These are phyloP conservation scores for Cnidoscolus chayamansa DNA, from an alignment of 441 rosid species.

Conservation along the genomic window DNA sequence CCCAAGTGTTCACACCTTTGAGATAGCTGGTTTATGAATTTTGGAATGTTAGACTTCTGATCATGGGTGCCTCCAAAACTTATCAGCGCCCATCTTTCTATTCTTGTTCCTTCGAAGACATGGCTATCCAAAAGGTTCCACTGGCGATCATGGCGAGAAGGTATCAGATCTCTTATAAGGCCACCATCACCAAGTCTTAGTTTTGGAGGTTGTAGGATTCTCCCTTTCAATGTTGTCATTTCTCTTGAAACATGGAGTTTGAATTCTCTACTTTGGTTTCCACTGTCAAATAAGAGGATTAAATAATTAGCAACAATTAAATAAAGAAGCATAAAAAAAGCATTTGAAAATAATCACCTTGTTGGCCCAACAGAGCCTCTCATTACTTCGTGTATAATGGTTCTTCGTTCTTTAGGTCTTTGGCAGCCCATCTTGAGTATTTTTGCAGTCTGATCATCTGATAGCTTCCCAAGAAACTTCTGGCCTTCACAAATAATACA, in stretches of 20 bases:
- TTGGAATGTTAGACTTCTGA: slow-evolving; percentile 68
- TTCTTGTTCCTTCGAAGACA: slow-evolving; percentile 61
- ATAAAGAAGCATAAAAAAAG: neutral
- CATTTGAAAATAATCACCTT: slow-evolving; percentile 41
- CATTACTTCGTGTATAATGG: slow-evolving; percentile 82
- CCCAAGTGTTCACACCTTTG: slow-evolving; percentile 89
- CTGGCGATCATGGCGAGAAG: slow-evolving; percentile 67
- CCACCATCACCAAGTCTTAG: slow-evolving; percentile 83
- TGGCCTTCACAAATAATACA: slow-evolving; percentile 97
- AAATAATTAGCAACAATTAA: slow-evolving; percentile 16
- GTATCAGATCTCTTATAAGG: slow-evolving; percentile 49
- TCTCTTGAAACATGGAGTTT: slow-evolving; percentile 68
- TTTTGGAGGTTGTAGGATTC: slow-evolving; percentile 90
- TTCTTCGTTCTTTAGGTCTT: slow-evolving; percentile 79
- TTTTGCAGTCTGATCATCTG: slow-evolving; percentile 90
- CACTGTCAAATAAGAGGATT: slow-evolving; percentile 40
- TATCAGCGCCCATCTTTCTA: slow-evolving; percentile 84
- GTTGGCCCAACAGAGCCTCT: slow-evolving; percentile 80
- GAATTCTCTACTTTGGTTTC: slow-evolving; percentile 66
- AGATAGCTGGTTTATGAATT: slow-evolving; percentile 73
- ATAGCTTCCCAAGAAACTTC: slow-evolving; percentile 92
- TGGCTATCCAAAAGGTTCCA: slow-evolving; percentile 77
- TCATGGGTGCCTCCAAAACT: slow-evolving; percentile 81
- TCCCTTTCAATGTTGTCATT: slow-evolving; percentile 81
- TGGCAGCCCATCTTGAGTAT: slow-evolving; percentile 94